phyloP scores from a whole-genome alignment of 192 early-diverging fungal species.

The Backusella luteola region DNA sequence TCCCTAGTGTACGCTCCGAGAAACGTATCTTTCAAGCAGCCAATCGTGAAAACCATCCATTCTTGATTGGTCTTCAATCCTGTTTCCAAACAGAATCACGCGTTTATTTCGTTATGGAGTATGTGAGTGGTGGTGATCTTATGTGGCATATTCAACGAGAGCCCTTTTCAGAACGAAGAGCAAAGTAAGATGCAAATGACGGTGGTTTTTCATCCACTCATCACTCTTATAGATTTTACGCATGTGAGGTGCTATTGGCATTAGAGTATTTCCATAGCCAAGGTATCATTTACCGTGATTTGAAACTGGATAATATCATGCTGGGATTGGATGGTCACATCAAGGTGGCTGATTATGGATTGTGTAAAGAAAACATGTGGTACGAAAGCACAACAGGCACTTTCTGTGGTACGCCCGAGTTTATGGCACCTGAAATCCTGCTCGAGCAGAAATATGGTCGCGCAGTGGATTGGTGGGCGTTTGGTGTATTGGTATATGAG shows the following conservation, averaged over 20 bases:
- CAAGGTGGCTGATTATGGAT: constrained; percentile 97
- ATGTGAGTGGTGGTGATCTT: constrained; percentile 94
- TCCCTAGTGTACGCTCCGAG: constrained; percentile 79
- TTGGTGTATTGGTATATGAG: constrained; percentile 82
- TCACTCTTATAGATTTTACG: constrained; percentile 68
- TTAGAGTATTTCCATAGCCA: constrained; percentile 95
- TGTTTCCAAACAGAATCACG: constrained; percentile 95
- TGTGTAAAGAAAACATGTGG: constrained; percentile 97
- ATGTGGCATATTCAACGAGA: constrained; percentile 98
- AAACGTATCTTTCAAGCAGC: constrained; percentile 93
- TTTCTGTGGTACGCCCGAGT: constrained; percentile 98
- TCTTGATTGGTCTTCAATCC: constrained; percentile 94
- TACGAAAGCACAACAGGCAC: constrained; percentile 87
- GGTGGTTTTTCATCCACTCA: no score
- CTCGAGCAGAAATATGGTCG: constrained; percentile 92
- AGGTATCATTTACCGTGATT: constrained; percentile 93
- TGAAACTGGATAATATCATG: constrained; percentile 97
- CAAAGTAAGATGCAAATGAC: constrained; percentile 53
- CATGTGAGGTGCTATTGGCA: constrained; percentile 91
- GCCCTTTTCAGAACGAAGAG: constrained; percentile 87
- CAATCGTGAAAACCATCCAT: constrained; percentile 89
- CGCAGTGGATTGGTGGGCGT: constrained; percentile 99
- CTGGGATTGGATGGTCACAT: constrained; percentile 91
- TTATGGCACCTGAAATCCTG: constrained; percentile 98
- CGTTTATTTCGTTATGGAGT: constrained; percentile 99